Conservation (phyloP, 352 stramenopile genomes). For the Elongisporangium prolatum region DNA sequence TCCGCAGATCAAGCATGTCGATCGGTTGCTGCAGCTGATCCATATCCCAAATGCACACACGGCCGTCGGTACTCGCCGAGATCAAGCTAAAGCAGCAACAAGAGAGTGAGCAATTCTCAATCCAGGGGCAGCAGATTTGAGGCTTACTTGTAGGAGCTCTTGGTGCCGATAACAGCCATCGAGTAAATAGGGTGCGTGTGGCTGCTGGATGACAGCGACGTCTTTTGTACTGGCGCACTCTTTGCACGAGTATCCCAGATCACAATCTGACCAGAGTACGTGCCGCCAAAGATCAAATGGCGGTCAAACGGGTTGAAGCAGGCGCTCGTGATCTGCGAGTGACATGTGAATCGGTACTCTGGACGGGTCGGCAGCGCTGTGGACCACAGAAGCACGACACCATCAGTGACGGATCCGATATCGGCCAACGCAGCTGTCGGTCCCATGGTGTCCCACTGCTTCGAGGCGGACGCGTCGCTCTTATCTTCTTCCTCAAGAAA, state of each 20-base stretch:
- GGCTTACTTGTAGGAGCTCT: constrained; percentile 74
- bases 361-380: constrained; percentile 72
- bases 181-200: constrained; percentile 88
- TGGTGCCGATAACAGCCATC: constrained; percentile 78
- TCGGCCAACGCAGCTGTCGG: constrained; percentile 57
- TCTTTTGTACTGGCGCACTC: constrained; percentile 78
- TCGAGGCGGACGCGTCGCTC: constrained; percentile 33
- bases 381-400: constrained; percentile 82
- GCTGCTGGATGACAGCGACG: constrained; percentile 66
- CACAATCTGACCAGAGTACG: constrained; percentile 84
- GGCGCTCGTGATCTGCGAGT: constrained; percentile 81
- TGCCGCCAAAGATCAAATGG: constrained; percentile 81
- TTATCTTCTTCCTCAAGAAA: constrained; percentile 73
- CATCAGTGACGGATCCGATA: constrained; percentile 59
- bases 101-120: constrained; percentile 2
- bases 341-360: constrained; percentile 85
- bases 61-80: constrained; percentile 81
- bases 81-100: constrained; percentile 50
- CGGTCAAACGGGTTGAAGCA: constrained; percentile 87
- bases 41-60: constrained; percentile 83
- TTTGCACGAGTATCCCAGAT: constrained; percentile 86
- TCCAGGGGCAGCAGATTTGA: constrained; percentile 1
- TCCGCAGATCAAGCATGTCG: constrained; percentile 80
- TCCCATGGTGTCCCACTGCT: constrained; percentile 72
- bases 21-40: constrained; percentile 80